Percentiles rank a stretch among this genome's conserved stretches.
phyloP scores from a whole-genome alignment of 352 stramenopile species.

The Globisporangium cederbergense region DNA sequence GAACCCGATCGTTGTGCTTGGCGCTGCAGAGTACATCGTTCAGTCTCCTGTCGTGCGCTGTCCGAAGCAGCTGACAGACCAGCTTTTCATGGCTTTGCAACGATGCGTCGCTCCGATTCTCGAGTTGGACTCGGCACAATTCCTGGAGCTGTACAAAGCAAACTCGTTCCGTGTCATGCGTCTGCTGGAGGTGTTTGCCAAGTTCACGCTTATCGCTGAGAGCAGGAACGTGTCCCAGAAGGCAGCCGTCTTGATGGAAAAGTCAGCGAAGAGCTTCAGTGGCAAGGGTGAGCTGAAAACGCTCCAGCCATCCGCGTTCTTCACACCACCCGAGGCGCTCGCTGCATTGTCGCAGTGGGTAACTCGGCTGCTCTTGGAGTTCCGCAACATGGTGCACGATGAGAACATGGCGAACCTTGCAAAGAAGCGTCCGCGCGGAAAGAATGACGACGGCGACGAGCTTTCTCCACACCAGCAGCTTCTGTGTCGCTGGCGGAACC shows the following conservation, averaged over 20 bases:
- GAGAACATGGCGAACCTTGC: conserved; percentile 29
- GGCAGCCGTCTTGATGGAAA: conserved; percentile 43
- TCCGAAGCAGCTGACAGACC: conserved; percentile 43
- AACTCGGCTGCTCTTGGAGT: conserved; percentile 41
- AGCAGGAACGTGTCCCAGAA: conserved; percentile 46
- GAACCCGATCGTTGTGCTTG: conserved; percentile 62
- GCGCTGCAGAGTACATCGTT: conserved; percentile 59
- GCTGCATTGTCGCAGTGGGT: conserved; percentile 51
- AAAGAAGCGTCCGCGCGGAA: conserved; percentile 49
- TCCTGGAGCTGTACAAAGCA: conserved; percentile 34
- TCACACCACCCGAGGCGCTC: conserved; percentile 46
- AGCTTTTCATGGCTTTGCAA: conserved; percentile 36
- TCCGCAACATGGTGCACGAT: conserved; percentile 37
- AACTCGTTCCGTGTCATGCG: conserved; percentile 66
- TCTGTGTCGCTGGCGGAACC: conserved; percentile 61
- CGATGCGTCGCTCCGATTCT: conserved; percentile 47
- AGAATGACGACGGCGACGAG: conserved; percentile 28
- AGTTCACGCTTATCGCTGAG: conserved; percentile 51
- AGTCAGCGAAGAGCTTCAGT: conserved; percentile 33
- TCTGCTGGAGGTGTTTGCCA: conserved; percentile 69
- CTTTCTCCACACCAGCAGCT: conserved; percentile 36
- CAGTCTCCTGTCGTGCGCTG: conserved; percentile 46
- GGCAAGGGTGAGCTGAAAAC: conserved; percentile 41
- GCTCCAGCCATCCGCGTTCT: conserved; percentile 61
- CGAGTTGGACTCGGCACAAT: conserved; percentile 35